Base-by-base conservation (phyloP, 2,329 filamentous ascomycete genomes). In the Hypomyces rosellus region DNA sequence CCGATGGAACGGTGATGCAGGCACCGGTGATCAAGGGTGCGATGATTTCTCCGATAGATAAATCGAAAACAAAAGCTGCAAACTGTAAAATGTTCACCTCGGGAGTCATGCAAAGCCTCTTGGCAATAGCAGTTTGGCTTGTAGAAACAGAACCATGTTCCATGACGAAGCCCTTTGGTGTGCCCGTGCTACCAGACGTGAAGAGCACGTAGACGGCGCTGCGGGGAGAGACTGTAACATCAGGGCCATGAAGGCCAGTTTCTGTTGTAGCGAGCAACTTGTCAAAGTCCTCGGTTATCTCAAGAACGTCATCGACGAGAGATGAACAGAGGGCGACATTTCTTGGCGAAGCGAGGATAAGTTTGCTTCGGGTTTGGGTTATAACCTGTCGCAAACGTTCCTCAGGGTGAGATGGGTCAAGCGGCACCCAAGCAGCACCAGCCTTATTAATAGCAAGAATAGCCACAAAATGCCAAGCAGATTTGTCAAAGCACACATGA, bases 11-110 rank as follows among this genome's bases (percentile, higher is more conserved):
- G 14, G 57, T 59, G 42, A n/a, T 34, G 25, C 44, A 45, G 3
- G 41, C 51, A 7, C 51, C 51, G 1, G 37, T 5, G 5, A 53
- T 3, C n/a, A 56, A 47, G 1, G 49, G 36, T 2, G 49, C 36
- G 4, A 54, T 7, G 2, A 56, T 54, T 33, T 56, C 54, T 5
- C 39, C 20, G 12, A 56, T 16, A 3, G 47, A 50, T 4, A 48
- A 46, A 5, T 58, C 56, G 18, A 56, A 57, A 12, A 45, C 53
- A 6, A 46, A 54, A 1, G 55, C 51, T 5, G 55, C 46, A 48
- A 58, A 57, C 1, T 58, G 50, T 3, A 57, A 48, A 34, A 48
- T 30, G 13, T 20, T 34, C 9, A 34, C n/a, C 2, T 50, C 38
- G 2, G 12, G 16, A 2, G 16, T 38, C 6, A 51, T 1, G 0